These are phyloP conservation scores for Lactarius akahatsu DNA, from an alignment of 768 basidiomycete genomes.

Conservation along the genomic window DNA sequence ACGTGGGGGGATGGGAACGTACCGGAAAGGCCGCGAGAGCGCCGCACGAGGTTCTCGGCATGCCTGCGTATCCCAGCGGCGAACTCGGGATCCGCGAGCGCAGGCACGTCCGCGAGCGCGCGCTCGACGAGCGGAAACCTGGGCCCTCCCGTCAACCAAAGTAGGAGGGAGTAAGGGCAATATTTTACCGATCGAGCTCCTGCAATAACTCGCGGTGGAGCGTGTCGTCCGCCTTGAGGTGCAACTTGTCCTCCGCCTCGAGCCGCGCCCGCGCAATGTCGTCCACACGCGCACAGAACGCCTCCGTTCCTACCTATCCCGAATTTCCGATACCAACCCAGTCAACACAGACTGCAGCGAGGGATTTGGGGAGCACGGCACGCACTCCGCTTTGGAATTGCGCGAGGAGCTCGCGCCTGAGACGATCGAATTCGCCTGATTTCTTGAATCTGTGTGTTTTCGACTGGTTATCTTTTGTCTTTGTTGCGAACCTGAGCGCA, in stretches of 20 bases:
- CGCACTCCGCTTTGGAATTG: conserved; percentile 61
- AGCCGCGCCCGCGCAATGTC: conserved; percentile 58
- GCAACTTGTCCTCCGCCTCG: conserved; percentile 48
- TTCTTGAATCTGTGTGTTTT: conserved; percentile 60
- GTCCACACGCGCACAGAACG: conserved; percentile 54
- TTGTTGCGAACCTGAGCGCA: neutral
- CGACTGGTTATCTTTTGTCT: neutral
- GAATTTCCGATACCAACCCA: neutral
- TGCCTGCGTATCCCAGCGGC: conserved; percentile 20
- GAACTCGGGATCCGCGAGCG: conserved; percentile 24
- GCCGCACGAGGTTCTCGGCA: conserved; percentile 15
- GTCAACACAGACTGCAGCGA: neutral
- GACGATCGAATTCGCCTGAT: conserved; percentile 70
- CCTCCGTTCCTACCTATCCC: conserved; percentile 45
- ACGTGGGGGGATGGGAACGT: neutral
- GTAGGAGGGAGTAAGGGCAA: too few relatives aligned
- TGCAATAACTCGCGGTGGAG: conserved; percentile 60
- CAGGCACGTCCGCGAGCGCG: conserved; percentile 25
- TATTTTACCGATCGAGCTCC: conserved; percentile 59
- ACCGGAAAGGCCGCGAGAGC: conserved; percentile 14
- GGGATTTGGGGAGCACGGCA: conserved; percentile 35
- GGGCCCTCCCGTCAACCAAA: too few relatives aligned
- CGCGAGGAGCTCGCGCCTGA: conserved; percentile 59
- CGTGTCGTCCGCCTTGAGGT: conserved; percentile 48
- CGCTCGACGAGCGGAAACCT: conserved; percentile 27